Evolutionary conservation across 179 eudicot genomes (phyloP), one percentile per base, ranked within the genome.

Genomic region (Silene noctiflora): DNA sequence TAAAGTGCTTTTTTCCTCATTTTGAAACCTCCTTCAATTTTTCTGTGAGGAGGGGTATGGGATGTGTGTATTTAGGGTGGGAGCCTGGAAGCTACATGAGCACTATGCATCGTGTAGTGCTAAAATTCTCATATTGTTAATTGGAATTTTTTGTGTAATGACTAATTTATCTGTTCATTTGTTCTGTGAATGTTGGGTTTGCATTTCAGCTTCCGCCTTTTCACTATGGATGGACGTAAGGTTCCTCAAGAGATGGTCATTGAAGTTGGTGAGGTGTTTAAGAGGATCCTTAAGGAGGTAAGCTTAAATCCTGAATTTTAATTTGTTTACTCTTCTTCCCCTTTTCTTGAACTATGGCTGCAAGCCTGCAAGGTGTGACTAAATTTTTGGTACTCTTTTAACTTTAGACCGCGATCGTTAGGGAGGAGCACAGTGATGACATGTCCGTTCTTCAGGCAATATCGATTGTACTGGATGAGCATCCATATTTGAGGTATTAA

Each of bases 371-470:
- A 25, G 55, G 19, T 61, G 44, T 83, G 56, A 71, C 56, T 72
- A 22, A 39, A 25, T 62, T 21, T 62, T 33, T 83, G 46, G 56
- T 77, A 25, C 67, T 39, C 46, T 78, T 78, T 55, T 60, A 11
- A 71, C 44, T 27, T 85, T 35, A 94, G 98, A 92, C 91, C 3
- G 94, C 89, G 82, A 87, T 85, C 82, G 96, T 94, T 73, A 88
- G 98, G 87, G 88, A 91, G 29, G 96, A 86, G 31, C 83, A 90
- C 79, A 77, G 60, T 60, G 77, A 79, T 65, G 98, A 94, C 83
- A 88, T 92, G 88, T 94, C 98, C 35, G 90, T 94, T 73, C 89
- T 80, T 81, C 87, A 91, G 83, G 99, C 95, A 56, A 95, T 95
- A 67, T 88, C 94, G 19, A 84, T 93, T 77, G 98, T 95, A 63